Base-by-base conservation (phyloP, 2,329 filamentous ascomycete species). In the Fusarium pilosicola region DNA sequence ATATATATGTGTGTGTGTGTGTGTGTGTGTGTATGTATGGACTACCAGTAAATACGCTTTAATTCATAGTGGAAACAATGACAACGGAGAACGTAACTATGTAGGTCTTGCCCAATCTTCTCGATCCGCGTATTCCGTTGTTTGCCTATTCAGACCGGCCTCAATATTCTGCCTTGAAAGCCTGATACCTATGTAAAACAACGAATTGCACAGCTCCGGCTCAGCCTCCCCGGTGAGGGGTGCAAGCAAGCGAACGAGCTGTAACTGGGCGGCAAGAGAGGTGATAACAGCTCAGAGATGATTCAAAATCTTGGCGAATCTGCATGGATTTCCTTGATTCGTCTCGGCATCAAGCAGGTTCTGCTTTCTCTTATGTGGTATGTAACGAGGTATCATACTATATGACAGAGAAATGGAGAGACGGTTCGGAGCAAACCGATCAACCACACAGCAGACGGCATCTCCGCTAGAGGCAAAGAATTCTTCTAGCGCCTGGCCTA, bases 141-240 rank as follows among this genome's bases (percentile, higher is more conserved):
- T 58, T 68, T 74, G 63, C 70, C 66, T 73, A 70, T 70, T 61
- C 55, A 45, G 45, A 54, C 45, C 42, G 67, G 67, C 62, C 54
- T 68, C 54, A 69, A 42, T 62, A 39, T 41, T 65, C 65, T 73
- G 60, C 65, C 56, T 67, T 52, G 36, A 59, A 71, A 57, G 60
- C 58, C 57, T 71, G 57, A 55, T 34, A 55, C 42, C n/a, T 51
- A 49, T 59, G 41, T 30, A 52, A 63, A 74, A 73, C 70, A 49
- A 64, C 66, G 66, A 71, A 74, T 71, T 74, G 66, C 32, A 68
- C 62, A 58, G 45, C 71, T 57, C 62, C 58, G 71, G 58, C 71
- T 74, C 46, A 68, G 71, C 71, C 71, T 68, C 70, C 51, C 71
- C 71, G 70, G 62, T 71, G 70, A 74, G 71, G 70, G 70, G 70